These are phyloP conservation scores for Sclerotinia glacialis DNA, from an alignment of 2,329 filamentous ascomycete species.

Conservation along the genomic window DNA sequence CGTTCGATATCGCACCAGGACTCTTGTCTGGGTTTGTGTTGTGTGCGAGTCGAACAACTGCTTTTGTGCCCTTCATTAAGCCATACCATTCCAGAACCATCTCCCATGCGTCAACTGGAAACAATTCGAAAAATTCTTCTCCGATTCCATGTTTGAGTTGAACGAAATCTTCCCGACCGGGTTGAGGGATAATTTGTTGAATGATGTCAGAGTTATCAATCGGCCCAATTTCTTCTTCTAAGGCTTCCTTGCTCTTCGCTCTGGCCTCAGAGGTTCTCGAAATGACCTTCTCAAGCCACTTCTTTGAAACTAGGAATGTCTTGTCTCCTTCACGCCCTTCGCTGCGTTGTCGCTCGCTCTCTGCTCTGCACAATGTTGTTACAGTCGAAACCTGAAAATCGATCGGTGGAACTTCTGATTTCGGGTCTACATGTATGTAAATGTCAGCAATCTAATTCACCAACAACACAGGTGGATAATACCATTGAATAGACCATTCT, in stretches of 20 bases:
- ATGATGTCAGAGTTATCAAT: conserved; percentile 87
- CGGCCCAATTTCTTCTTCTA: conserved; percentile 63
- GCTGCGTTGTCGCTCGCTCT: conserved; percentile 47
- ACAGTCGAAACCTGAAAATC: conserved; percentile 76
- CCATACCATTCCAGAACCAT: conserved; percentile 81
- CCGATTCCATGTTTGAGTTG: conserved; percentile 68
- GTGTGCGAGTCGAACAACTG: conserved; percentile 74
- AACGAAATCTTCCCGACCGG: conserved; percentile 58
- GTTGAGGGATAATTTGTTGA: conserved; percentile 55
- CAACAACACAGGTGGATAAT: not conserved
- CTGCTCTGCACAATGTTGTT: conserved; percentile 56
- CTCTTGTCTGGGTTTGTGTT: conserved; percentile 62
- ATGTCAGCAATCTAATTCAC: conserved; percentile 7
- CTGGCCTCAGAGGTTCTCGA: conserved; percentile 60
- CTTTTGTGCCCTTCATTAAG: conserved; percentile 62
- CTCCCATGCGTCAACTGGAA: conserved; percentile 79
- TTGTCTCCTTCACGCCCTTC: conserved; percentile 72
- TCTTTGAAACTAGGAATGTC: conserved; percentile 73
- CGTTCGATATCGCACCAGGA: conserved; percentile 52
- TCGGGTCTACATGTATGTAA: not conserved
- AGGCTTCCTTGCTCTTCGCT: conserved; percentile 56
- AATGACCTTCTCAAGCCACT: conserved; percentile 74
- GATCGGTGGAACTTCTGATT: conserved; percentile 45
- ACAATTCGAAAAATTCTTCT: conserved; percentile 70
- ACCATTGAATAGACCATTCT: conserved; percentile 21